phyloP scores from a whole-genome alignment of 768 basidiomycete species.

The Trametes villosa region DNA sequence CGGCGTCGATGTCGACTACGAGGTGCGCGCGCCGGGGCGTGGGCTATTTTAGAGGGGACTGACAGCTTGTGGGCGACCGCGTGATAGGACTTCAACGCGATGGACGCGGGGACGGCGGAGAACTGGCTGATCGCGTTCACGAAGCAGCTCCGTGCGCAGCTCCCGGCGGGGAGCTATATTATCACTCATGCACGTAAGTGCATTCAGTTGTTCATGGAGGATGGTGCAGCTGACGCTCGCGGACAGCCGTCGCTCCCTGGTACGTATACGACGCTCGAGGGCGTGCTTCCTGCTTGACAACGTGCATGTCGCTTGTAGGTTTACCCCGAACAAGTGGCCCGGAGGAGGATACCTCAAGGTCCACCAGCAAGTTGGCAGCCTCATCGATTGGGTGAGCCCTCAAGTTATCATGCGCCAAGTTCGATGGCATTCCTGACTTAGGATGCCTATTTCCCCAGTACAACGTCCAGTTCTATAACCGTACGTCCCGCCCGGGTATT shows the following conservation, averaged over 20 bases:
- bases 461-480: constrained; percentile 48
- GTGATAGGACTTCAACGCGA: constrained; percentile 61
- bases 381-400: constrained; percentile 57
- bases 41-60: background rate
- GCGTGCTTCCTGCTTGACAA: background rate
- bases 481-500: constrained; percentile 25
- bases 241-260: constrained; percentile 50
- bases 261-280: constrained; percentile 10
- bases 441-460: constrained; percentile 36
- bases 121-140: constrained; percentile 45
- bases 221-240: background rate
- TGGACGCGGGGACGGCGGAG: constrained; percentile 59
- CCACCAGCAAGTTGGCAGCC: constrained; percentile 41
- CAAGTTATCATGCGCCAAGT: constrained; percentile 21
- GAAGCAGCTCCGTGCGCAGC: constrained; percentile 39
- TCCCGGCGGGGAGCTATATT: constrained; percentile 40
- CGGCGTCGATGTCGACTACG: constrained; percentile 61
- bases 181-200: constrained; percentile 42
- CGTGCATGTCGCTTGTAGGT: constrained; percentile 30
- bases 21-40: constrained; percentile 30
- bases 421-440: too few species aligned
- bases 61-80: background rate
- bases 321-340: constrained; percentile 39
- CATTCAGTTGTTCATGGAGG: background rate
- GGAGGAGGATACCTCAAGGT: constrained; percentile 48